Evolutionary conservation across 106 monocot species (phyloP).

Genomic region (Dioscorea zingiberensis): DNA sequence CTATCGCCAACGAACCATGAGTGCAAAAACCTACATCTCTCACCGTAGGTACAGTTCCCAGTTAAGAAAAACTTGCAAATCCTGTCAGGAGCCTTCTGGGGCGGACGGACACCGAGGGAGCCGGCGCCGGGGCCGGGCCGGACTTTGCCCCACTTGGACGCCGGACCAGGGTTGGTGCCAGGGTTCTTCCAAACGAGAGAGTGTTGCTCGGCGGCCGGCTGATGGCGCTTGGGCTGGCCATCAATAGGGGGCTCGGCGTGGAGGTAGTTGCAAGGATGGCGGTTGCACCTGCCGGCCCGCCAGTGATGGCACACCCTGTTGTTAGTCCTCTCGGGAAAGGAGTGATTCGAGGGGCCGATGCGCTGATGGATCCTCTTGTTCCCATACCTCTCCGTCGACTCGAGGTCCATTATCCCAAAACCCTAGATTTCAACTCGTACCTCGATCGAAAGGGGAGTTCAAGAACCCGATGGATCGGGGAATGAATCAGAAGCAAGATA

Average conservation of each 20-base stretch:
- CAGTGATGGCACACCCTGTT: slow-evolving; percentile 14
- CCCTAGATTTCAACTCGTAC: too few relatives aligned
- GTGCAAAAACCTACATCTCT: slow-evolving; percentile 59
- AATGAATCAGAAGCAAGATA: too few relatives aligned
- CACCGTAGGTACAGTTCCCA: slow-evolving; percentile 54
- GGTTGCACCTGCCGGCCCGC: slow-evolving; percentile 11
- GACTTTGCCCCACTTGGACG: slow-evolving; percentile 49
- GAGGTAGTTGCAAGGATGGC: slow-evolving; percentile 10
- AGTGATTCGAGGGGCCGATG: not conserved
- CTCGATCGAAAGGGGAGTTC: too few relatives aligned
- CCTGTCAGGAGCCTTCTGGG: slow-evolving; percentile 13
- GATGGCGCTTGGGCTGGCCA: not conserved
- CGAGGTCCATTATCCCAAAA: slow-evolving; percentile 8
- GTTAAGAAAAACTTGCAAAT: slow-evolving; percentile 37
- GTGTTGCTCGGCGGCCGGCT: not conserved
- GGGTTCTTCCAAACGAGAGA: not conserved
- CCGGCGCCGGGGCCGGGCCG: slow-evolving; percentile 18
- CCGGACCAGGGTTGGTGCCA: not conserved
- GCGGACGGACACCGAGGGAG: slow-evolving; percentile 4
- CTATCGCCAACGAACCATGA: slow-evolving; percentile 55
- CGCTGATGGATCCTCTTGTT: slow-evolving; percentile 13
- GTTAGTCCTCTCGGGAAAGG: not conserved
- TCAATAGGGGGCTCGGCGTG: slow-evolving; percentile 2
- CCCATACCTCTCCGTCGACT: slow-evolving; percentile 1
- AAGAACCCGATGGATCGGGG: too few relatives aligned